Evolutionary conservation across 495 filamentous ascomycete species (phyloP), one percentile per base, ranked within the genome.

Genomic region (Podospora tetraspora): DNA sequence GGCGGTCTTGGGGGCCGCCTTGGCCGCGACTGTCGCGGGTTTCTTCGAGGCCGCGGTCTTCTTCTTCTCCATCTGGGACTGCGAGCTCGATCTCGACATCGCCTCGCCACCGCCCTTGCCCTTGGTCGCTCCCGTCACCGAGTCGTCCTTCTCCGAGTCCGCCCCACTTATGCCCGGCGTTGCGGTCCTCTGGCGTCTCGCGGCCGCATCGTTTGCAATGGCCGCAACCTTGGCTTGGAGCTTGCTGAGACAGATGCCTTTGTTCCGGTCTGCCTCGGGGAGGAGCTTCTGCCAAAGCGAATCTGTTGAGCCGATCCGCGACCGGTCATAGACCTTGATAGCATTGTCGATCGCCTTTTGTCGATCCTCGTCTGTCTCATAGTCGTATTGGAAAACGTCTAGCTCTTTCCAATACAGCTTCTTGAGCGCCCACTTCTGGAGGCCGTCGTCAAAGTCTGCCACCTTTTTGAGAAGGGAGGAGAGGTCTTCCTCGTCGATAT

Each of bases 291-390:
- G 91, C 92, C 93, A 97, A 3, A 91, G 80, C 61, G 88, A 85
- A 68, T 95, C 92, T 4, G 86, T 84, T 32, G 85, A 82, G 24
- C 84, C 85, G n/a, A 96, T 77, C 6, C 93, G 87, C 80, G 90
- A 83, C 65, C 89, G 88, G 80, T 97, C 93, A 72, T 90, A 96
- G 25, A 89, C 84, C 52, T 85, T 88, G 63, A 96, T 85, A n/a
- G 92, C 91, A 73, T 91, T 92, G 72, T 94, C 88, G 76, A 97
- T 94, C 13, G 91, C 93, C 13, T 84, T 82, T 72, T 93, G 83
- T 27, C 93, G 88, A 71, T 94, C 90, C 34, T 88, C 86, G 32
- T 85, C 77, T 25, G 77, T 85, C 19, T 82, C 81, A 75, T 94
- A 95, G 8, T 84, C 81, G 76, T 92, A 95, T 16, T 86, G 86